Evolutionary conservation across 345 rosid species (phyloP), one percentile per base, ranked within the genome.

Genomic region (Leavenworthia alabamica): DNA sequence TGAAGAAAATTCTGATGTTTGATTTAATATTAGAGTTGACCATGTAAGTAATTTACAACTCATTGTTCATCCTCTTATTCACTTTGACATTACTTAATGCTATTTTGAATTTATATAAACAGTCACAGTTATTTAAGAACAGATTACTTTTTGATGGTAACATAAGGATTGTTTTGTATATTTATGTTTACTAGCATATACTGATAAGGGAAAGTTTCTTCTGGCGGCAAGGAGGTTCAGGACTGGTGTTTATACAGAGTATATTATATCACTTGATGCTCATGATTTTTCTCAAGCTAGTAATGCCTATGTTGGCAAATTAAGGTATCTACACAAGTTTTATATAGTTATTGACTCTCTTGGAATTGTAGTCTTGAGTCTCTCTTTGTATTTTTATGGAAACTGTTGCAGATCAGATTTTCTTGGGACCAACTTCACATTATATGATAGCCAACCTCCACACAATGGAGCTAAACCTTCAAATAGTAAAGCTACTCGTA

Each of bases 221-320:
- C 82, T 92, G 63, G 98, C 96, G 7, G 96, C 98, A 43, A 74
- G 93, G 49, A 84, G 93, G 75, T 84, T 73, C 57, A 77, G 95
- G 75, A 79, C 78, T 19, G 90, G 95, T 56, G 84, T 88, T 65
- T 87, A 85, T 73, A 77, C 76, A 3, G 98, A 89, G 67, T 92
- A 92, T 75, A 81, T 89, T 40, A 83, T 92, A 53, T 86, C 98
- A 40, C 93, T 86, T 73, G 89, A 86, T 59, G 82, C 86, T n/a
- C 79, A 78, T 60, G 98, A 92, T 62, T 33, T 86, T 73, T 92
- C 98, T 23, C 98, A 92, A 82, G 95, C 90, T 72, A 92, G 95
- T 45, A 86, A 86, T 73, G 89, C 95, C 19, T 92, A 89, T 52
- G 82, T 89, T 17, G 98, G 98, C n/a, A 92, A 92, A 67, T 68